Evolutionary conservation across 768 basidiomycete species (phyloP), one percentile per base, ranked within the genome.

Genomic region (Phylloporus sp.): DNA sequence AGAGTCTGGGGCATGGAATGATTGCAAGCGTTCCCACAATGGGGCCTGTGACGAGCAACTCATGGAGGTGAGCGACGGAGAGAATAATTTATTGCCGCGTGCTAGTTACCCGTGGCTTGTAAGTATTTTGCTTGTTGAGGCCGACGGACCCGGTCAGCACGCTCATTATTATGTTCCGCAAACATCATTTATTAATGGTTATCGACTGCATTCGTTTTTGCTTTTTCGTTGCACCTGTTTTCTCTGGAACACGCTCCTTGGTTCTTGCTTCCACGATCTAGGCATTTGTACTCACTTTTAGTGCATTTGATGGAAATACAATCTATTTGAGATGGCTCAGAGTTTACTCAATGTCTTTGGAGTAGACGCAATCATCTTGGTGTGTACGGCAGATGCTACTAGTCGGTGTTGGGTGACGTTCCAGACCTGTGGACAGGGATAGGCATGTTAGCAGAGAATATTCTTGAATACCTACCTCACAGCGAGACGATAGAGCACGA

Each of bases 311-410:
- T 51, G 52, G 45, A 49, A 52, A 53, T 53, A 53, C 22, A 36
- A 55, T 57, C 18, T 57, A 54, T 51, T 27, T 18, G 31, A 42
- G 50, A 31, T 13, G 41, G 1, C 23, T 66, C 43, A 66, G 18
- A 60, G 62, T 35, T 60, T 68, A 39, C 52, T 59, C 18, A 44
- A 22, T 12, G 16, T 31, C 16, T 20, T 50, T 32, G 52, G 44
- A 16, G 40, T 10, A 10, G 79, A 78, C 1, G 80, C 74, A 23
- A 67, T 59, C 80, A 82, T 81, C 54, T 80, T 82, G 48, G 77
- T 72, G 42, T 82, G 80, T 1, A 76, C 72, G 1, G 78, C 81
- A 1, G 81, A 81, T 6, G 75, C 77, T 10, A 80, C 76, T 5
- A 84, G 66, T 13, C 80, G 75, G 51, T 74, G 76, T 52, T 74